These are phyloP conservation scores for Aspergillus clavatus DNA, from an alignment of 2,329 filamentous ascomycete genomes.

Conservation along the genomic window DNA sequence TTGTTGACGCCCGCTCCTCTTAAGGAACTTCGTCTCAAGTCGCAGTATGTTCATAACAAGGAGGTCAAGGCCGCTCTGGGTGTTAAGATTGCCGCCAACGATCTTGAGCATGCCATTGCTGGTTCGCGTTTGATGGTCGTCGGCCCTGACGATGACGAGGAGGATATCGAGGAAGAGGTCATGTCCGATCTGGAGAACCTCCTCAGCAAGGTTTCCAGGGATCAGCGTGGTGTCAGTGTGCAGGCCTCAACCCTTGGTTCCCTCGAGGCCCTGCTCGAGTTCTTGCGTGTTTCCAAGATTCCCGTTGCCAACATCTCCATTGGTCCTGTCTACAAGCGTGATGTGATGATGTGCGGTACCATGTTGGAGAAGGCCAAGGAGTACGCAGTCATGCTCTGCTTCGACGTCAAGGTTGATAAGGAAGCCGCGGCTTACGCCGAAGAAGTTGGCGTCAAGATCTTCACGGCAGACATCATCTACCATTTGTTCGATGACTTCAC, in stretches of 20 bases:
- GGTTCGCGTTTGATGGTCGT: constrained; percentile 92
- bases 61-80: constrained; percentile 96
- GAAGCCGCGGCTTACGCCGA: constrained; percentile 88
- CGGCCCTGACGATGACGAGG: constrained; percentile 91
- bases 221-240: constrained; percentile 90
- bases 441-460: constrained; percentile 93
- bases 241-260: constrained; percentile 97
- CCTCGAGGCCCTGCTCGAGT: constrained; percentile 91
- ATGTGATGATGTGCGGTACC: constrained; percentile 86
- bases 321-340: constrained; percentile 94
- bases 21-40: constrained; percentile 92
- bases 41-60: constrained; percentile 96
- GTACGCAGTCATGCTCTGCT: constrained; percentile 98
- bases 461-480: constrained; percentile 98
- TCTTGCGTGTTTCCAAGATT: constrained; percentile 93
- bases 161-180: constrained; percentile 93
- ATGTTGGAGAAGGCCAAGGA: constrained; percentile 97
- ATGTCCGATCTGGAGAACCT: constrained; percentile 90
- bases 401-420: constrained; percentile 99
- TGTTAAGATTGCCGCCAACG: constrained; percentile 97
- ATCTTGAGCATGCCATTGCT: constrained; percentile 91
- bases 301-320: constrained; percentile 96
- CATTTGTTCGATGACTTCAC: constrained; percentile 97
- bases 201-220: constrained; percentile 85
- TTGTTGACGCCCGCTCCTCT: constrained; percentile 88